Evolutionary conservation across 768 basidiomycete species (phyloP).

Genomic region (Amanita polypyramis): DNA sequence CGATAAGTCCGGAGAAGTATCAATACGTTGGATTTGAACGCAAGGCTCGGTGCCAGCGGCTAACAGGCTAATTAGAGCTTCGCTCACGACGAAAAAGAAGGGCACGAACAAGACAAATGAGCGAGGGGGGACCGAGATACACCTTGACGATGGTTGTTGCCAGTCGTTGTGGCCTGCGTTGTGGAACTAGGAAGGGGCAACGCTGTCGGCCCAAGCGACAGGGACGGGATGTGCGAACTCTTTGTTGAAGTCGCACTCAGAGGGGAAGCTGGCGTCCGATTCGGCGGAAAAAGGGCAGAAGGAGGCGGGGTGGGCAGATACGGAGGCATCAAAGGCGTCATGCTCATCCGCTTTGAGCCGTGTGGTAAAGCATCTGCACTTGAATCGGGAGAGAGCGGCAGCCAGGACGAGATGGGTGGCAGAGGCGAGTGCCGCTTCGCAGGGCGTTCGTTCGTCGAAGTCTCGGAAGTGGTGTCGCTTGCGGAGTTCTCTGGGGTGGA

Average conservation of each 20-base stretch:
- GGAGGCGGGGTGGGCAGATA: conserved; percentile 49
- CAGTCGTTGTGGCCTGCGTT: conserved; percentile 2
- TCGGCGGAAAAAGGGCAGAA: conserved; percentile 32
- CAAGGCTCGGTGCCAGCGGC: not conserved
- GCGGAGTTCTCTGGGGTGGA: conserved; percentile 2
- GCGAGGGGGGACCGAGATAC: not conserved
- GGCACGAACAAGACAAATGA: not conserved
- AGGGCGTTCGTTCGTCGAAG: conserved; percentile 5
- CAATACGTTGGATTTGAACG: not conserved
- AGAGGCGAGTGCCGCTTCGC: conserved; percentile 27
- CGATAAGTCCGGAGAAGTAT: not conserved
- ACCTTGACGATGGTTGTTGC: not conserved
- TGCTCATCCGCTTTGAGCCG: conserved; percentile 5
- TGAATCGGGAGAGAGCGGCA: conserved; percentile 28
- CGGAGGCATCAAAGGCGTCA: conserved; percentile 9
- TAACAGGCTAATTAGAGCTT: not conserved
- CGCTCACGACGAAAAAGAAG: not conserved
- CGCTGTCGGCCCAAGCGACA: conserved; percentile 11
- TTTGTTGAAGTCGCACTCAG: conserved; percentile 11
- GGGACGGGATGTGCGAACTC: conserved; percentile 17
- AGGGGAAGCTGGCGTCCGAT: conserved; percentile 18
- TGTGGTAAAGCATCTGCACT: conserved; percentile 19
- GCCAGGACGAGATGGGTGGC: conserved; percentile 63
- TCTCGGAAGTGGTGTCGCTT: not conserved
- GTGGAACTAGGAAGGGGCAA: conserved; percentile 8